phyloP scores from a whole-genome alignment of 1,284 basidiomycete genomes.

The Flammula alnicola region DNA sequence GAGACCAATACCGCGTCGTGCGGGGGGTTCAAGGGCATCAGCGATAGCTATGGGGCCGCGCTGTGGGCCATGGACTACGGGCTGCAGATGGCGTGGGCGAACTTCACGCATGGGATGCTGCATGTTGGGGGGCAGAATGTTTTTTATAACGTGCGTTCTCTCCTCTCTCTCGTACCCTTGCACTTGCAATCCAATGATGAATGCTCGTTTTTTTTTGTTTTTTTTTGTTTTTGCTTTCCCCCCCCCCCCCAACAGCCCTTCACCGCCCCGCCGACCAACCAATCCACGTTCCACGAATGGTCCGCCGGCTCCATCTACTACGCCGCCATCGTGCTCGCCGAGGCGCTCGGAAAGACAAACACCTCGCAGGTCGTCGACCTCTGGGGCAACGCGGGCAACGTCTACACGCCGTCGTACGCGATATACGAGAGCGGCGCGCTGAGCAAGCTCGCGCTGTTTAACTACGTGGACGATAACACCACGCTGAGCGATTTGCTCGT shows the following conservation, averaged over 20 bases:
- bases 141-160: constrained; percentile 69
- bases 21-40: constrained; percentile 76
- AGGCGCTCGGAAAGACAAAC: constrained; percentile 67
- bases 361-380: constrained; percentile 66
- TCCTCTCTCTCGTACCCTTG: too few species aligned
- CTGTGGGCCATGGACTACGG: constrained; percentile 73
- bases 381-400: constrained; percentile 47
- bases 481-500: constrained; percentile 51
- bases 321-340: constrained; percentile 66
- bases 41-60: constrained; percentile 69
- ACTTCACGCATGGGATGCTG: constrained; percentile 59
- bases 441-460: constrained; percentile 69
- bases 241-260: constrained; percentile 47
- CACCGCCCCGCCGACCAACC: constrained; percentile 67
- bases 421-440: constrained; percentile 70
- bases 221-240: neutral
- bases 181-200: too few species aligned
- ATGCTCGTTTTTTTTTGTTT: constrained; percentile 6
- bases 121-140: constrained; percentile 69
- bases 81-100: constrained; percentile 59
- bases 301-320: constrained; percentile 71
- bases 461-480: constrained; percentile 62
- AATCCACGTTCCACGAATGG: constrained; percentile 61
- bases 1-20: constrained; percentile 83
- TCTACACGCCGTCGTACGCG: constrained; percentile 71